A percentile compares a stretch with the other conserved stretches of the same genome.
Evolutionary conservation across 352 stramenopile species (phyloP).

Genomic region (Globisporangium uncinulatum): DNA sequence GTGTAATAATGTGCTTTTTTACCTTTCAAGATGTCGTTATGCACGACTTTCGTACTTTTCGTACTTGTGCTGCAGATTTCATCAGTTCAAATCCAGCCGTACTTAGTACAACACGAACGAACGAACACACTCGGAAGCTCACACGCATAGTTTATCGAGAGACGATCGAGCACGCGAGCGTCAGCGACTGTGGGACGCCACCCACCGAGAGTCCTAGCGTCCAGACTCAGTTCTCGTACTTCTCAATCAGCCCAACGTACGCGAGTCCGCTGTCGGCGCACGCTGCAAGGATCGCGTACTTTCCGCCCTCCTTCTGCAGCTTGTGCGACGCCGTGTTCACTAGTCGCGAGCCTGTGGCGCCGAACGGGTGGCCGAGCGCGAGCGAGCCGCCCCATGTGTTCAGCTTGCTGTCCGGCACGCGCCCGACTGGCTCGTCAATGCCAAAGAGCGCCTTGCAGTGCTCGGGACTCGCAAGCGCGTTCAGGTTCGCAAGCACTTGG

Average conservation of each 20-base stretch:
- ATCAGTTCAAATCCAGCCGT: not conserved
- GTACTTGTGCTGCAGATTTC: not conserved
- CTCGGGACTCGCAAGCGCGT: constrained; percentile 91
- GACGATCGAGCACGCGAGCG: too few species aligned
- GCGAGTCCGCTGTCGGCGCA: constrained; percentile 97
- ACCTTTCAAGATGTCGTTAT: not conserved
- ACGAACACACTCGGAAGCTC: not conserved
- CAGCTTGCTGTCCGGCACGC: constrained; percentile 92
- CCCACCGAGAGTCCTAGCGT: not conserved
- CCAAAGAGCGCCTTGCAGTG: constrained; percentile 95
- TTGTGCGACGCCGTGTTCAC: constrained; percentile 97
- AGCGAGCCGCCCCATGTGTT: constrained; percentile 98
- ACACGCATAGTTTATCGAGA: constrained; percentile 1
- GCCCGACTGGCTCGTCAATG: constrained; percentile 85
- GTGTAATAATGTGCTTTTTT: constrained; percentile 77
- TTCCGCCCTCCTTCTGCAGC: constrained; percentile 92
- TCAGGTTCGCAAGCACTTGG: constrained; percentile 97
- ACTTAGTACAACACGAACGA: too few species aligned
- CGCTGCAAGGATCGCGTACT: constrained; percentile 95
- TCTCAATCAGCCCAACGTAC: constrained; percentile 95
- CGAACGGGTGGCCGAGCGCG: constrained; percentile 96
- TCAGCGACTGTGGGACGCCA: not conserved
- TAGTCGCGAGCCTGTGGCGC: constrained; percentile 93
- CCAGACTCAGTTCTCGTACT: constrained; percentile 53
- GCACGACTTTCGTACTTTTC: not conserved